These are phyloP conservation scores for Podospora sp. DNA, from an alignment of 495 filamentous ascomycete species.

Conservation along the genomic window DNA sequence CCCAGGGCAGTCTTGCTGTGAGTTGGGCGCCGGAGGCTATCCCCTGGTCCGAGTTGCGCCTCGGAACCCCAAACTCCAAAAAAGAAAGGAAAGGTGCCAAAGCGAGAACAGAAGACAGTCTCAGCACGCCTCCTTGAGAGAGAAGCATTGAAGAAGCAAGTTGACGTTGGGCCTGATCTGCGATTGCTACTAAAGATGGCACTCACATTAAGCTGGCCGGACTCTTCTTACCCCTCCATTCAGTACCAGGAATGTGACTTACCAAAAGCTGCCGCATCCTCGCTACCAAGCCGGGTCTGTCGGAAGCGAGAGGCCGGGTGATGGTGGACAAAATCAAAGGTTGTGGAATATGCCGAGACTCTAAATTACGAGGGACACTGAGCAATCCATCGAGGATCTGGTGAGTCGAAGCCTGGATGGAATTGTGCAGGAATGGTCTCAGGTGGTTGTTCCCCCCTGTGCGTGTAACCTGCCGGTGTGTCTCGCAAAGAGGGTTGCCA, in stretches of 20 bases:
- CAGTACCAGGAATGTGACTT: neutral
- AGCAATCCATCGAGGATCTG: neutral
- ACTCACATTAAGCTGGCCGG: neutral
- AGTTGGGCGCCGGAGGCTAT: too few relatives aligned
- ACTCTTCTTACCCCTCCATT: neutral
- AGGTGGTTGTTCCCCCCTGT: neutral
- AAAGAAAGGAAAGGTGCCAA: too few relatives aligned
- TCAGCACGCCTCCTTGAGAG: neutral
- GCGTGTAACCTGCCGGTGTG: neutral
- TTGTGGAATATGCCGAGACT: neutral
- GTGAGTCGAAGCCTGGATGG: neutral
- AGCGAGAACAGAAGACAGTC: too few relatives aligned
- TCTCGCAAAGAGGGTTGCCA: neutral
- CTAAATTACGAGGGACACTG: neutral
- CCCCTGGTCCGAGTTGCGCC: too few relatives aligned
- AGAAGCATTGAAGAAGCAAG: neutral
- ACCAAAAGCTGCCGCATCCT: neutral
- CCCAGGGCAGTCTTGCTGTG: too few relatives aligned
- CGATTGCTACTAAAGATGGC: neutral
- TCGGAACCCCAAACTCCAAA: too few relatives aligned
- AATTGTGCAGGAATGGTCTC: conserved; percentile 17
- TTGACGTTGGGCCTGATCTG: neutral
- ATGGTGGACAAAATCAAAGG: neutral
- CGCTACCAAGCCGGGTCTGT: neutral
- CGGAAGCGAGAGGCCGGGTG: neutral